Evolutionary conservation across 768 basidiomycete species (phyloP).

Genomic region (Boletus tylopilopsis): DNA sequence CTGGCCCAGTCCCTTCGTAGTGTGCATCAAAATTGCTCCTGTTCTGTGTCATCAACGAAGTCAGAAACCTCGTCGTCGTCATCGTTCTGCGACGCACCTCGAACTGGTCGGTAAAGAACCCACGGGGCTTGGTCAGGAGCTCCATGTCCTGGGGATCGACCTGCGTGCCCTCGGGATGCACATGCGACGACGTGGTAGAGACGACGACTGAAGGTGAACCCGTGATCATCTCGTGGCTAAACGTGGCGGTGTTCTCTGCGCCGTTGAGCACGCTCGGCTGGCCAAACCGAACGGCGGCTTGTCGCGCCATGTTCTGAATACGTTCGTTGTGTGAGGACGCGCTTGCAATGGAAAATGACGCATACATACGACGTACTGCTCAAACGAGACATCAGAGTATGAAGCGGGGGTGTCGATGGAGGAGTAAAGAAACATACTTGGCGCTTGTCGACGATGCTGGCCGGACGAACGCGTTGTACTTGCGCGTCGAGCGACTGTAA

Average conservation of each 20-base stretch:
- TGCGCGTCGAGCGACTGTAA: constrained; percentile 79
- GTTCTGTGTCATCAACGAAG: constrained; percentile 42
- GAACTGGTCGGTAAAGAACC: constrained; percentile 96
- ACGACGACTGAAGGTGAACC: constrained; percentile 51
- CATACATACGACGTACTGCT: constrained; percentile 61
- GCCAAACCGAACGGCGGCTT: constrained; percentile 75
- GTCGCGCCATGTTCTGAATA: constrained; percentile 81
- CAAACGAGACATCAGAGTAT: not conserved
- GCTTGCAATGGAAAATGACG: not conserved
- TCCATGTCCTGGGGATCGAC: constrained; percentile 39
- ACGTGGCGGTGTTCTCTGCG: constrained; percentile 13
- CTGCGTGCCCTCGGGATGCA: constrained; percentile 31
- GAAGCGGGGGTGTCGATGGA: not conserved
- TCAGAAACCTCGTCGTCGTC: not conserved
- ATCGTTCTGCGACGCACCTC: constrained; percentile 43
- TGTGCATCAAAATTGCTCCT: constrained; percentile 89
- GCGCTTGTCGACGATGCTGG: constrained; percentile 95
- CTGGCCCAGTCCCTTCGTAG: constrained; percentile 85
- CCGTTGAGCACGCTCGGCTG: constrained; percentile 27
- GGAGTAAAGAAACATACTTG: constrained; percentile 49
- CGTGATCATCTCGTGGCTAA: constrained; percentile 36
- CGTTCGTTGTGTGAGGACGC: not conserved
- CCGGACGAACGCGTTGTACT: constrained; percentile 89
- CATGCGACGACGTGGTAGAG: constrained; percentile 45
- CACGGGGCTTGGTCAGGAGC: constrained; percentile 55